These are phyloP conservation scores for Aspergillus incahuasiensis DNA, from an alignment of 495 filamentous ascomycete genomes.

Conservation along the genomic window DNA sequence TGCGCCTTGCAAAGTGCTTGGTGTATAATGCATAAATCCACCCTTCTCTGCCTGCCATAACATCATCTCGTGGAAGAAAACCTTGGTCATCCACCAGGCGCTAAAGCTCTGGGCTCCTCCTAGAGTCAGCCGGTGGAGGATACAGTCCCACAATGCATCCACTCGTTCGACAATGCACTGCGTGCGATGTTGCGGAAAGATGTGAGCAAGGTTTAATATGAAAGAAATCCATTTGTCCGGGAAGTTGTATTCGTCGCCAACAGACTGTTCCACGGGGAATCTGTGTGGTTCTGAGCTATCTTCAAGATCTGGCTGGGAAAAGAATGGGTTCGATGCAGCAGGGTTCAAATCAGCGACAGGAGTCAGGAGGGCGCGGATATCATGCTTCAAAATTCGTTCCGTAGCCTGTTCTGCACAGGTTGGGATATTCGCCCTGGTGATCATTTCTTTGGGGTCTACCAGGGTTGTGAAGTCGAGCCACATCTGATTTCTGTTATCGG, in stretches of 20 bases:
- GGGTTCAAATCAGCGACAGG: constrained; percentile 34
- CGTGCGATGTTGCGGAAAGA: constrained; percentile 67
- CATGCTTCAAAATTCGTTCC: constrained; percentile 65
- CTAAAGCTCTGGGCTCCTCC: constrained; percentile 80
- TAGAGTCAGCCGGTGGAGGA: constrained; percentile 59
- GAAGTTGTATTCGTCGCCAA: constrained; percentile 55
- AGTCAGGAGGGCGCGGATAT: constrained; percentile 66
- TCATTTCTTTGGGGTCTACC: constrained; percentile 62
- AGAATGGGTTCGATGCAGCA: constrained; percentile 30
- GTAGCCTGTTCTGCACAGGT: constrained; percentile 41
- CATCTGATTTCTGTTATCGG: constrained; percentile 64
- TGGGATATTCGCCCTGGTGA: constrained; percentile 39
- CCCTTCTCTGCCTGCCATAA: constrained; percentile 87
- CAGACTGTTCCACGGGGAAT: constrained; percentile 32
- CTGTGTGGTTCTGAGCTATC: constrained; percentile 33
- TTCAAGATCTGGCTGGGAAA: constrained; percentile 39
- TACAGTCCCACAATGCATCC: constrained; percentile 42
- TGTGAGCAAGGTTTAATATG: constrained; percentile 64
- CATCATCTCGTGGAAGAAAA: constrained; percentile 95
- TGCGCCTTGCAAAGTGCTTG: constrained; percentile 41
- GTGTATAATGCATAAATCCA: constrained; percentile 71
- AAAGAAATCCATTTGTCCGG: constrained; percentile 84
- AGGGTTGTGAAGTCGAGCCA: constrained; percentile 82
- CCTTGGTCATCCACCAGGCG: constrained; percentile 97
- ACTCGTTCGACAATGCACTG: constrained; percentile 48